phyloP scores from a whole-genome alignment of 441 rosid species.

The Erodium trifolium region DNA sequence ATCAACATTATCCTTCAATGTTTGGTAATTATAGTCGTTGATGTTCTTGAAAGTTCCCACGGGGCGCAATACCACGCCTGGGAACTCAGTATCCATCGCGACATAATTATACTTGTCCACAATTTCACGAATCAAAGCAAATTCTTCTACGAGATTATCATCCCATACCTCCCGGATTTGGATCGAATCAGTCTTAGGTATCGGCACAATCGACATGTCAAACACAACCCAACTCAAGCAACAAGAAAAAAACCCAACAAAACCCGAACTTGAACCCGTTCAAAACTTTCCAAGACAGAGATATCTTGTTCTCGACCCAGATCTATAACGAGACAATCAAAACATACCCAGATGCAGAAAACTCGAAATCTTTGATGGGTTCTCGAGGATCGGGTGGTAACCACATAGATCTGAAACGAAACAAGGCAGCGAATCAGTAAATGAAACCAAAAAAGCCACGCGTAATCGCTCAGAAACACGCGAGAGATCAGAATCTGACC shows the following conservation, averaged over 20 bases:
- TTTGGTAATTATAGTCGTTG: constrained; percentile 36
- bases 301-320: not conserved
- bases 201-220: constrained; percentile 32
- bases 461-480: not conserved
- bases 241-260: not conserved
- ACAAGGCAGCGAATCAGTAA: constrained; percentile 3
- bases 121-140: constrained; percentile 43
- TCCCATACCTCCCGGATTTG: constrained; percentile 52
- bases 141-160: constrained; percentile 42
- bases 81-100: constrained; percentile 53
- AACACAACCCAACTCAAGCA: constrained; percentile 9
- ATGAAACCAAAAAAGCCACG: not conserved
- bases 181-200: constrained; percentile 34
- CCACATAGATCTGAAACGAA: constrained; percentile 29
- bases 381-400: not conserved
- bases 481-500: constrained; percentile 50
- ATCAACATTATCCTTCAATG: constrained; percentile 42
- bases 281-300: not conserved
- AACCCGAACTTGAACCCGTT: not conserved
- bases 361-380: constrained; percentile 22
- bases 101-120: constrained; percentile 34
- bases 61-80: constrained; percentile 42
- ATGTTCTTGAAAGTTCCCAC: constrained; percentile 41
- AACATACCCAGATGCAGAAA: constrained; percentile 47
- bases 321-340: constrained; percentile 20